Evolutionary conservation across 2,329 filamentous ascomycete species (phyloP), one percentile per base, ranked within the genome.

Genomic region (Alternaria triticimaculans): DNA sequence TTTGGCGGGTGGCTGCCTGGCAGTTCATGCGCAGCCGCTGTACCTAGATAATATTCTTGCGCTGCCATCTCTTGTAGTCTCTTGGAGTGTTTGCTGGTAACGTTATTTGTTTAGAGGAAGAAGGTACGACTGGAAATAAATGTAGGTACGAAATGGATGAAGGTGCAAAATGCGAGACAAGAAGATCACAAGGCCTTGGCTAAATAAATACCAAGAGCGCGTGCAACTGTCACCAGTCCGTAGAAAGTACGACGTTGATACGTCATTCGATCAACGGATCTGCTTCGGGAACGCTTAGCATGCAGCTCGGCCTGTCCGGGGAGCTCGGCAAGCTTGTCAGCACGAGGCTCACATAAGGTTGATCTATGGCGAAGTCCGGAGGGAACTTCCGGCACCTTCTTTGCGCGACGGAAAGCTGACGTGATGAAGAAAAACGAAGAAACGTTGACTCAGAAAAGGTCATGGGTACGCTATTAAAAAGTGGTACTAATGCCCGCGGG

Each of bases 31-130:
- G 69, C 68, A 45, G 56, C 69, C 33, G 65, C 63, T 23, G 71
- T 73, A 60, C 73, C 74, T 14, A 69, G 54, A 60, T 75, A 80
- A 66, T 80, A 79, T 60, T 78, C 77, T 55, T 72, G 65, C 45
- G 77, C 73, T 66, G 77, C 74, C 76, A 79, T 80, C 14, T 60
- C 50, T 59, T 53, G n/a, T 37, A 44, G 2, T 5, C 25, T 11
- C 48, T 8, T 2, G 20, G 43, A 18, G 50, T 41, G 4, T 30
- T 53, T 23, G 18, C 30, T 15, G 30, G 3, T 33, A 2, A 15
- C 3, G 30, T 33, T 33, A 4, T 33, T 33, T 4, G 14, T 8
- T 33, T 33, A 6, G 14, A 15, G 4, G 14, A 33, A 33, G 25
- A 44, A 11, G 18, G 18, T 14, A 37, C 5, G 10, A 55, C 41